A percentile compares a stretch with the other conserved stretches of the same genome.
Conservation (phyloP, 2,329 filamentous ascomycete species). For the Fusarium anguioides region DNA sequence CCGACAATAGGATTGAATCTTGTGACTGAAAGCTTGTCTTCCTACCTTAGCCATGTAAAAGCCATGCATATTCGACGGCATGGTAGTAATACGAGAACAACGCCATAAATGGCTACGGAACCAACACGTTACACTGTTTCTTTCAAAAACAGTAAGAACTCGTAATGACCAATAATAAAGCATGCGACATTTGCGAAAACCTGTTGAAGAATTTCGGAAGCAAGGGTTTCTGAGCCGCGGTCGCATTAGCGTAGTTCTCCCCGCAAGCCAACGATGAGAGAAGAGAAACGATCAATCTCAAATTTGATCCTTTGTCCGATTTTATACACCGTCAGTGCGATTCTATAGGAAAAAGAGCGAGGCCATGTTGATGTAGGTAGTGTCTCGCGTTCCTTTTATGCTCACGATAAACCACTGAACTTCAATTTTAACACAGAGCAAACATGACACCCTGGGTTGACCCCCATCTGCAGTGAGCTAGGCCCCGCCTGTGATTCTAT, state of each 20-base stretch:
- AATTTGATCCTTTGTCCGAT: background rate
- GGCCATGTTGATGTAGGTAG: background rate
- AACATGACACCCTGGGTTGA: background rate
- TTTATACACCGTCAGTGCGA: too few species aligned
- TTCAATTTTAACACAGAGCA: background rate
- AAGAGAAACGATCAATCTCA: background rate
- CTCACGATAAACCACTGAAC: background rate
- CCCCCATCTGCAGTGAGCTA: background rate
- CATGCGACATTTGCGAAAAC: background rate
- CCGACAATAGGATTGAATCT: background rate
- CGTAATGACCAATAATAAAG: background rate
- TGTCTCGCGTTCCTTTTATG: background rate
- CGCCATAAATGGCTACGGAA: background rate
- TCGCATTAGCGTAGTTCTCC: slow-evolving; percentile 28
- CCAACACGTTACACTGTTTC: background rate
- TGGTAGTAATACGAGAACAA: background rate
- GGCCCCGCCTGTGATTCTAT: background rate
- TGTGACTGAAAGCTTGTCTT: too few species aligned
- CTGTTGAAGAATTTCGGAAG: background rate
- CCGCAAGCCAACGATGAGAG: background rate
- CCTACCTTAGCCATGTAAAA: background rate
- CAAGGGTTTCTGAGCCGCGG: slow-evolving; percentile 1
- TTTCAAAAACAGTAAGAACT: background rate
- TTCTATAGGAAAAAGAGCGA: background rate
- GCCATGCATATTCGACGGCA: background rate